Base-by-base conservation (phyloP, 108 stramenopile genomes). In the Discostella pseudostelligera region DNA sequence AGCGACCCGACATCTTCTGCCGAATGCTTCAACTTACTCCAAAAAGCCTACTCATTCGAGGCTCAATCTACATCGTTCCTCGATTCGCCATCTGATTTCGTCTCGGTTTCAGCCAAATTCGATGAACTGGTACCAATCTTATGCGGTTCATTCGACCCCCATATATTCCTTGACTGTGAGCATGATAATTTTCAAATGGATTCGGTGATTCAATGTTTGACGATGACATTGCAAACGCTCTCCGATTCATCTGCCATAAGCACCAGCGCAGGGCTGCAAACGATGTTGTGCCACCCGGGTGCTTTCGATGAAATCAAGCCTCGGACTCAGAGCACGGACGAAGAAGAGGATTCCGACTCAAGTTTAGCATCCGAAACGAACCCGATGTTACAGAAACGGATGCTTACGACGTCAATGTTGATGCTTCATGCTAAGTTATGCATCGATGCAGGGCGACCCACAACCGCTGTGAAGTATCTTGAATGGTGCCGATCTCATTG, bases 31-130 rank as follows among this genome's bases (percentile, higher is more conserved):
- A 25, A 51, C 8, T 45, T 51, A 24, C 40, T 76, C 17, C 75
- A 69, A 51, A 56, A 76, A 55, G 24, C 57, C 17, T 69, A 69
- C 42, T 43, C 67, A 21, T 36, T 59, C 8, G 24, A 45, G 44
- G 48, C 36, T 6, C 49, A 44, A 45, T 36, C 67, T 20, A 37
- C 39, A 10, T 24, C 39, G 10, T 17, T 50, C 17, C 58, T 76
- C 14, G 49, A 58, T 45, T 47, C 67, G 4, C 28, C 69, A 1
- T 49, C 62, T 49, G 75, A 64, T 32, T 69, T 65, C 28, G 0
- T 76, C 35, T 63, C 39, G 49, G 55, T 69, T 36, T 58, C 75
- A 32, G 63, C 75, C n/a, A 69, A 63, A 39, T 64, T 69, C 37
- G 62, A 76, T 13, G 57, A 58, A 26, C 43, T 76, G 24, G 22